phyloP scores from a whole-genome alignment of 257 asterid genomes.

The Scutellaria minor region DNA sequence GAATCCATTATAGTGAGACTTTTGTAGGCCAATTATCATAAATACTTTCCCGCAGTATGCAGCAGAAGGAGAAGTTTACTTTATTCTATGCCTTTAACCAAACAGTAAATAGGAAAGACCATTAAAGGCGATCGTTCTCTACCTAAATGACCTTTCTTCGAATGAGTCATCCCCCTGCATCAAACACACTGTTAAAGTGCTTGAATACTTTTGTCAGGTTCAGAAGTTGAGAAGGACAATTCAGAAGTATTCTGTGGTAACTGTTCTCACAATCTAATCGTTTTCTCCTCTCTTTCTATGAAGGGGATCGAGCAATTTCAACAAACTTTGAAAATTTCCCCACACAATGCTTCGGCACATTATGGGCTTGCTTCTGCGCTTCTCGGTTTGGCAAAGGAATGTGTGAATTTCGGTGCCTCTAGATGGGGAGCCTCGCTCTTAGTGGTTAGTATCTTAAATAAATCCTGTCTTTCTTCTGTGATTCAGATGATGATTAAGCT shows the following conservation, averaged over 20 bases:
- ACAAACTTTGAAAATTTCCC: slow-evolving; percentile 71
- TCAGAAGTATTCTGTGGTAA: slow-evolving; percentile 2
- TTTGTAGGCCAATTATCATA: not conserved
- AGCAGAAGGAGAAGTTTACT: not conserved
- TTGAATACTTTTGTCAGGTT: slow-evolving; percentile 17
- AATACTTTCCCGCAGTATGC: slow-evolving; percentile 1
- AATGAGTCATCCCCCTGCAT: not conserved
- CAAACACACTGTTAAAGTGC: slow-evolving; percentile 1
- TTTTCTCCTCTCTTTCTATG: slow-evolving; percentile 24
- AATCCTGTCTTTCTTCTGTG: slow-evolving; percentile 27
- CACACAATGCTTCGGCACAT: slow-evolving; percentile 70
- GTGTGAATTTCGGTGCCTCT: slow-evolving; percentile 73
- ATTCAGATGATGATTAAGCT: slow-evolving; percentile 31
- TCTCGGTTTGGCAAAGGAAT: slow-evolving; percentile 89
- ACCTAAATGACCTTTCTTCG: not conserved
- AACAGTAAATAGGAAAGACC: not conserved
- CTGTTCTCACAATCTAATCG: slow-evolving; percentile 16
- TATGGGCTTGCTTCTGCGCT: slow-evolving; percentile 93
- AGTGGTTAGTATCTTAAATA: slow-evolving; percentile 65
- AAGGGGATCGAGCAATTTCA: slow-evolving; percentile 90
- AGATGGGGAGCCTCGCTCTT: slow-evolving; percentile 89
- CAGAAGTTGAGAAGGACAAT: slow-evolving; percentile 3
- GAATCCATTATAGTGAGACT: not conserved
- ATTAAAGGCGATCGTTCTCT: not conserved
- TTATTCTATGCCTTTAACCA: not conserved